These are phyloP conservation scores for Astrothelium macrocarpum DNA, from an alignment of 495 filamentous ascomycete genomes.

Conservation along the genomic window DNA sequence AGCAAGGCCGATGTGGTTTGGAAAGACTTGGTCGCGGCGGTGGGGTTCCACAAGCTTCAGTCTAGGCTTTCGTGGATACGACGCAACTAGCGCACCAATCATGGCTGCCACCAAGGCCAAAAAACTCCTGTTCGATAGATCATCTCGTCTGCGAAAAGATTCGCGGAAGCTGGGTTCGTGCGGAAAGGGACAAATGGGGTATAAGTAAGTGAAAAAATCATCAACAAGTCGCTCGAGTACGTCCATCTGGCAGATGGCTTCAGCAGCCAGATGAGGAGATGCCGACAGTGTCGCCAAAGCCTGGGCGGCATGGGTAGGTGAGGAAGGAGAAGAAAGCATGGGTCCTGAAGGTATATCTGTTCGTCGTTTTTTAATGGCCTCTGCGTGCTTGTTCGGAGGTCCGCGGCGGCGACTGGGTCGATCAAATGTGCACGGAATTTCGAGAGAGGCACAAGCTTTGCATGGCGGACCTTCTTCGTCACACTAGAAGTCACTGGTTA, in stretches of 20 bases:
- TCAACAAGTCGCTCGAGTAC: constrained; percentile 62
- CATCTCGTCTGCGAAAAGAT: constrained; percentile 59
- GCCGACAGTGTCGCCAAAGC: constrained; percentile 34
- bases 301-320: constrained; percentile 41
- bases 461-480: constrained; percentile 73
- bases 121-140: constrained; percentile 57
- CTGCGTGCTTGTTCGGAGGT: constrained; percentile 77
- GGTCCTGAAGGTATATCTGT: constrained; percentile 35
- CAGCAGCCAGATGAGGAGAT: constrained; percentile 43
- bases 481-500: constrained; percentile 46
- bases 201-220: constrained; percentile 85
- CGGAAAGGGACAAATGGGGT: constrained; percentile 75
- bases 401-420: constrained; percentile 70
- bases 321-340: constrained; percentile 33
- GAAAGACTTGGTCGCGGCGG: constrained; percentile 45
- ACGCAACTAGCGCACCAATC: constrained; percentile 66
- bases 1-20: constrained; percentile 61
- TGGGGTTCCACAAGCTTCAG: constrained; percentile 54
- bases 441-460: constrained; percentile 64
- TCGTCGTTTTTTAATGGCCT: constrained; percentile 63
- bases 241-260: constrained; percentile 62
- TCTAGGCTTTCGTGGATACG: constrained; percentile 69
- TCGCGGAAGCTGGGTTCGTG: constrained; percentile 77
- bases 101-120: constrained; percentile 72
- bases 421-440: constrained; percentile 76